Evolutionary conservation across 2,329 filamentous ascomycete genomes (phyloP), one percentile per base, ranked within the genome.

Genomic region (Aspergillus tanneri): DNA sequence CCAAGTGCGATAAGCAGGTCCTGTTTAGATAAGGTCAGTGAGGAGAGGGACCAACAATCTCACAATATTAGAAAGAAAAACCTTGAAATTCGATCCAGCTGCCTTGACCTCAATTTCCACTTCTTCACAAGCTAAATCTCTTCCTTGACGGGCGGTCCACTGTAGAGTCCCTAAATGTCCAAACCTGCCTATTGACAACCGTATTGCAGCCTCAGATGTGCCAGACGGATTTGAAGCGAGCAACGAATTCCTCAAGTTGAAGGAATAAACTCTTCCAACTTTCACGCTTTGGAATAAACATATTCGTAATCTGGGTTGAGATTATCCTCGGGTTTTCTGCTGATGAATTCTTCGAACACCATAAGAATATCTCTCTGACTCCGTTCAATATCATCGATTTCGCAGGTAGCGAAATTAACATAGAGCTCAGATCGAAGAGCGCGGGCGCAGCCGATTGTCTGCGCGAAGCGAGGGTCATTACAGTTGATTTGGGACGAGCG

Each of bases 21-120:
- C n/a, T n/a, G n/a, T n/a, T n/a, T n/a, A n/a, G n/a, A n/a, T n/a
- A n/a, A n/a, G n/a, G n/a, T n/a, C n/a, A n/a, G n/a, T n/a, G n/a
- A n/a, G n/a, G n/a, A n/a, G n/a, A n/a, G n/a, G n/a, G n/a, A n/a
- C n/a, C n/a, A n/a, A n/a, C n/a, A n/a, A n/a, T n/a, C n/a, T n/a
- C n/a, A n/a, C n/a, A n/a, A n/a, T n/a, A n/a, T n/a, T n/a, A n/a
- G n/a, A n/a, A n/a, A n/a, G n/a, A n/a, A n/a, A n/a, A n/a, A n/a
- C n/a, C 6, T 22, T 57, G 44, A 64, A 63, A 28, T 65, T 67
- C 41, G 67, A 44, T 4, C 59, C 56, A 0, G 53, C 52, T 1
- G 64, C 62, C 35, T 66, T 67, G 45, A 63, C 54, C 24, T 62
- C 51, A 21, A 69, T 54, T n/a, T 65, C 62, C n/a, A 68, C 76